A percentile compares a stretch with the other conserved stretches of the same genome.
Evolutionary conservation across 208 protist genomes (phyloP).

Genomic region (Trypanosoma melophagium): DNA sequence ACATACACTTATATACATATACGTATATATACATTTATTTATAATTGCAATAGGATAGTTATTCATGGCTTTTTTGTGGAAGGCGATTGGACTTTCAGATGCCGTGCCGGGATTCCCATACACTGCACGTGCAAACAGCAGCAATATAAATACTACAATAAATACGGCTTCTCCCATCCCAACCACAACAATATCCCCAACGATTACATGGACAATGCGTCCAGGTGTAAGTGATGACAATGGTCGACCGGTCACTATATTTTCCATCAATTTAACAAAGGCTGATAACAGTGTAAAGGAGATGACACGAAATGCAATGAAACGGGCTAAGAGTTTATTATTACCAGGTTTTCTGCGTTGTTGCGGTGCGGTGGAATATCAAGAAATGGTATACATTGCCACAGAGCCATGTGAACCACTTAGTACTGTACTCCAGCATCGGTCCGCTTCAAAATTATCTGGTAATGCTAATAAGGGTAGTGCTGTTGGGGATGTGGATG

Average conservation of each 20-base stretch:
- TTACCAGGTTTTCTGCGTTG: conserved; percentile 77
- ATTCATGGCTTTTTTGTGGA: conserved; percentile 68
- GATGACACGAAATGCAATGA: conserved; percentile 64
- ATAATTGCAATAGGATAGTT: no score
- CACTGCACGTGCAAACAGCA: conserved; percentile 25
- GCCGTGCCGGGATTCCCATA: conserved; percentile 79
- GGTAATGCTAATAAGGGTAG: neutral
- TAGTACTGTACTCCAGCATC: conserved; percentile 29
- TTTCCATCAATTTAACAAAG: conserved; percentile 36
- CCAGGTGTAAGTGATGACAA: conserved; percentile 49
- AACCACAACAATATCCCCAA: conserved; percentile 18
- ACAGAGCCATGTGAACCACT: conserved; percentile 75
- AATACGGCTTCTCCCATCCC: neutral
- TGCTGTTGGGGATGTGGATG: conserved; percentile 17
- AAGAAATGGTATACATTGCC: conserved; percentile 79
- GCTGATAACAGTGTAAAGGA: conserved; percentile 21
- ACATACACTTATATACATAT: neutral
- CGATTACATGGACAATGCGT: conserved; percentile 52
- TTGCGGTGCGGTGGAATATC: conserved; percentile 63
- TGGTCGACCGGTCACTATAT: conserved; percentile 53
- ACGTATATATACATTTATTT: neutral
- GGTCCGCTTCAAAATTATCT: neutral
- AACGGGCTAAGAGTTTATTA: conserved; percentile 70
- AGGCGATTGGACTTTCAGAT: conserved; percentile 63
- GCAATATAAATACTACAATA: neutral